phyloP scores from a whole-genome alignment of 2,329 filamentous ascomycete genomes.

The Oidium heveae region DNA sequence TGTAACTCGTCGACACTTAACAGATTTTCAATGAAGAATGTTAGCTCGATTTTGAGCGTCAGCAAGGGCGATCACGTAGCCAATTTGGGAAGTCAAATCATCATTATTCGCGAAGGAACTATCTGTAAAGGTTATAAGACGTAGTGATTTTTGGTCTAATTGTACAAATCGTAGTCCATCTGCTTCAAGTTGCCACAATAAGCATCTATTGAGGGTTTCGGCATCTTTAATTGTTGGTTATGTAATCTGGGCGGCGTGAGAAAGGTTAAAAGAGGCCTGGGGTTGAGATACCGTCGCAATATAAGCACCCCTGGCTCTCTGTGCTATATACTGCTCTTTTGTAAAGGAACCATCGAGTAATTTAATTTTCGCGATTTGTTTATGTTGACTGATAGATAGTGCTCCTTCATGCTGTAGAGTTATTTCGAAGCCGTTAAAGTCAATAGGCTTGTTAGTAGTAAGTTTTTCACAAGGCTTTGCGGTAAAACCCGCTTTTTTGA shows the following conservation, averaged over 20 bases:
- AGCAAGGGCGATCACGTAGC: neutral
- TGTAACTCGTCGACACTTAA: neutral
- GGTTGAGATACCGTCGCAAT: slow-evolving; percentile 1
- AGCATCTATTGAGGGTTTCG: neutral
- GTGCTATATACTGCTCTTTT: neutral
- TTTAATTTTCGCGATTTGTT: neutral
- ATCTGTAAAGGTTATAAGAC: slow-evolving; percentile 1
- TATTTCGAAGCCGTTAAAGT: neutral
- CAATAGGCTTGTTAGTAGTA: neutral
- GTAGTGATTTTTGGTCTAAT: neutral
- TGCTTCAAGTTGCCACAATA: neutral
- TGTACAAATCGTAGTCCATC: neutral
- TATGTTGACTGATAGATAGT: neutral
- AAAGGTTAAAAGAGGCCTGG: slow-evolving; percentile 2
- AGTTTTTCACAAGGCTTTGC: neutral
- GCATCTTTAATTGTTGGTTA: neutral
- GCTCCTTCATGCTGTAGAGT: neutral
- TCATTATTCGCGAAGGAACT: neutral
- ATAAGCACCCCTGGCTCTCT: slow-evolving; percentile 1
- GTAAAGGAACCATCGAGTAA: neutral
- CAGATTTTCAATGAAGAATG: slow-evolving; percentile 1
- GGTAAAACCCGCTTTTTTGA: neutral
- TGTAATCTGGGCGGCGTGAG: neutral
- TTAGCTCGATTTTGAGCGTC: neutral
- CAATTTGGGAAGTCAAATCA: neutral